These are phyloP conservation scores for Carex arenaria DNA, from an alignment of 202 grass and related monocot species.

Conservation along the genomic window DNA sequence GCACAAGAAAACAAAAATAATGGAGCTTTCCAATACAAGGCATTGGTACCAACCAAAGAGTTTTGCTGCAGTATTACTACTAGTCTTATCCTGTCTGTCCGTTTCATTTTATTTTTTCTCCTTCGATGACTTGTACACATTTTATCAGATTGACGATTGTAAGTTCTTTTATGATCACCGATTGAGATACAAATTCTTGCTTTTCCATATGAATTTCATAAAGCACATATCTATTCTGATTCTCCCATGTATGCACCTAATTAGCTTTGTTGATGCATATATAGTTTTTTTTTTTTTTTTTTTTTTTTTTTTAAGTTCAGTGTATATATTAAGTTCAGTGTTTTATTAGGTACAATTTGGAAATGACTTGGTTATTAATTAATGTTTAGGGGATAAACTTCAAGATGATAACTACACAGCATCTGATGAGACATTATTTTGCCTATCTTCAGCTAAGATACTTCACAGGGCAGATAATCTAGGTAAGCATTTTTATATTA, in stretches of 20 bases:
- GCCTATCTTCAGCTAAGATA: slow-evolving; percentile 22
- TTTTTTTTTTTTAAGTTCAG: no score
- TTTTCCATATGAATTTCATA: not conserved
- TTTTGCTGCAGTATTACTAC: not conserved
- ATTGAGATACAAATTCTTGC: not conserved
- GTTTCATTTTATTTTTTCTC: not conserved
- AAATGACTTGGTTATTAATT: not conserved
- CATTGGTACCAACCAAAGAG: not conserved
- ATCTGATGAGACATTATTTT: not conserved
- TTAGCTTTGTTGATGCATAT: no score
- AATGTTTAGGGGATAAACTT: slow-evolving; percentile 11
- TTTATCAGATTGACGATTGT: not conserved
- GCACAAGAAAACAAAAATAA: not conserved
- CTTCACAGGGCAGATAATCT: slow-evolving; percentile 21
- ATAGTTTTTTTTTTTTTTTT: no score
- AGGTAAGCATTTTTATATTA: not conserved
- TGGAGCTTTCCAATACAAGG: not conserved
- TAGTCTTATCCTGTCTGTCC: not conserved
- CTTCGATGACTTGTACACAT: not conserved
- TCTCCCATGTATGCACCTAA: no score
- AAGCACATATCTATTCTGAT: not conserved
- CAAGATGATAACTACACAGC: slow-evolving; percentile 15
- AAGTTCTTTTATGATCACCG: not conserved
- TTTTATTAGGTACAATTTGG: not conserved
- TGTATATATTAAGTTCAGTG: no score